phyloP scores from a whole-genome alignment of 2,329 filamentous ascomycete species.

The Magnaporthiopsis incrustans region DNA sequence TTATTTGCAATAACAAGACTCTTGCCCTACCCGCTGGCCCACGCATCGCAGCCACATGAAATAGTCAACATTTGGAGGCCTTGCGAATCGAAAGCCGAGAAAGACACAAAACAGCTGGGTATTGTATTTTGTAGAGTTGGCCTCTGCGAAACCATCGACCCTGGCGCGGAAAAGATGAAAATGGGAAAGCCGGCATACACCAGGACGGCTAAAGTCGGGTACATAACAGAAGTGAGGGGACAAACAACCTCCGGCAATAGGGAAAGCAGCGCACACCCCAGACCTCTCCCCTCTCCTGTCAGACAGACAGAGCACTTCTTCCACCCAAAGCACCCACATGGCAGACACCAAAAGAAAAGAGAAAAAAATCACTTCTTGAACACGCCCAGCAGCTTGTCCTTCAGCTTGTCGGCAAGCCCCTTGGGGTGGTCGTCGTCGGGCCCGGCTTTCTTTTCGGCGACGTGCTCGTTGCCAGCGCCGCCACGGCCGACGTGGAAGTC shows the following conservation, averaged over 20 bases:
- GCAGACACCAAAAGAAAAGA: neutral
- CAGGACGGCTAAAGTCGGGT: neutral
- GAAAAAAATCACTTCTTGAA: constrained; percentile 35
- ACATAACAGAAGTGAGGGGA: neutral
- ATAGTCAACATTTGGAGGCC: neutral
- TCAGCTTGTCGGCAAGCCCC: constrained; percentile 49
- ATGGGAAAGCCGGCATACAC: neutral
- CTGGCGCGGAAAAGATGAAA: neutral
- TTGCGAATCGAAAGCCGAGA: neutral
- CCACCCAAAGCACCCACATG: too few species aligned
- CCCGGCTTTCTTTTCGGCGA: constrained; percentile 19
- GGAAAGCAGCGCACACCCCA: neutral
- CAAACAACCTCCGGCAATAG: neutral
- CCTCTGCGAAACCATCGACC: too few species aligned
- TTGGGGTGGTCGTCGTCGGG: constrained; percentile 18
- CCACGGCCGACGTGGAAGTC: constrained; percentile 53
- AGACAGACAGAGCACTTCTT: neutral
- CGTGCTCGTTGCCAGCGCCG: constrained; percentile 49
- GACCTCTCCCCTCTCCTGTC: too few species aligned
- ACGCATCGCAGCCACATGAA: neutral
- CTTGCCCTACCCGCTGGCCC: too few species aligned
- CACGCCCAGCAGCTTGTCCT: constrained; percentile 43
- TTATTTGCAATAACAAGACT: too few species aligned
- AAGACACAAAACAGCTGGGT: neutral
- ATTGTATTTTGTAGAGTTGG: too few species aligned